A percentile compares a stretch with the other conserved stretches of the same genome.
phyloP scores from a whole-genome alignment of 768 basidiomycete genomes.

The Mycena venus region DNA sequence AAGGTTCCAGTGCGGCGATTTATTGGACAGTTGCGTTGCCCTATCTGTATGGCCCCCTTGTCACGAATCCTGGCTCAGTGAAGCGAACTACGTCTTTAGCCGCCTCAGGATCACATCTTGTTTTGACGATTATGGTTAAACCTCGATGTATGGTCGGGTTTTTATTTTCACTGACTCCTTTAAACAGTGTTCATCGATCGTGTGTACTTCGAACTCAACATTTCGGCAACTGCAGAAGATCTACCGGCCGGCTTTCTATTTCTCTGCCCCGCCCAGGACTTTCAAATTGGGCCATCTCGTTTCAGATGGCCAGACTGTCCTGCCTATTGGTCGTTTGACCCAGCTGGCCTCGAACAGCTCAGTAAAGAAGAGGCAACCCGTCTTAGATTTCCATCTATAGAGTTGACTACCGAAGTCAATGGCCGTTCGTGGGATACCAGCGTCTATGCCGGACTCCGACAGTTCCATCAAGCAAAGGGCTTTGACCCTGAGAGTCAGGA shows the following conservation, averaged over 20 bases:
- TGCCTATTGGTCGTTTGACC: neutral
- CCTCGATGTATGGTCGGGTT: neutral
- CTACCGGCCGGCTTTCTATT: neutral
- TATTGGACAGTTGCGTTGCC: neutral
- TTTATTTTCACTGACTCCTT: neutral
- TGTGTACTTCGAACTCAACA: neutral
- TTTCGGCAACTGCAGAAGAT: neutral
- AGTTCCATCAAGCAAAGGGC: neutral
- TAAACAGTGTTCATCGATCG: neutral
- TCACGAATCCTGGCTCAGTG: neutral
- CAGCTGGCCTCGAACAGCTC: neutral
- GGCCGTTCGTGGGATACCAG: neutral
- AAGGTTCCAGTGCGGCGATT: neutral
- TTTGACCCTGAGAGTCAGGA: neutral
- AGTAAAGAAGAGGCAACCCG: neutral
- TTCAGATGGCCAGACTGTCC: too few relatives aligned
- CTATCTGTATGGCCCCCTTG: neutral
- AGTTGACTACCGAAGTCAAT: neutral
- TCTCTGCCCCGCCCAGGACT: neutral
- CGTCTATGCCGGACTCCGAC: neutral
- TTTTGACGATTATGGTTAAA: neutral
- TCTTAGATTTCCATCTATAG: neutral
- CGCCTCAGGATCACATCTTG: neutral
- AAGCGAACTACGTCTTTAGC: neutral
- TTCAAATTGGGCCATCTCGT: too few relatives aligned